These are phyloP conservation scores for Knufia fluminis DNA, from an alignment of 2,329 filamentous ascomycete genomes.

Conservation along the genomic window DNA sequence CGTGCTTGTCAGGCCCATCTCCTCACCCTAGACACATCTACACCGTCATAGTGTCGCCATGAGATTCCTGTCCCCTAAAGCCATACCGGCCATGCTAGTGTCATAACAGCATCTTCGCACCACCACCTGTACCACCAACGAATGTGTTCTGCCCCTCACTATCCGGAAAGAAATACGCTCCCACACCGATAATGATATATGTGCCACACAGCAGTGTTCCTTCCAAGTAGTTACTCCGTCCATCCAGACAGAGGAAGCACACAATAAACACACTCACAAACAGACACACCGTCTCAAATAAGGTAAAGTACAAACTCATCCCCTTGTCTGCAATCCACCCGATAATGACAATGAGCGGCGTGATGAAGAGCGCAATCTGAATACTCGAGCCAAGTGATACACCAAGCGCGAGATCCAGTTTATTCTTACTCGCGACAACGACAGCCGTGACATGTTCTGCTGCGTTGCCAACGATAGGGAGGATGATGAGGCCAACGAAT, in stretches of 20 bases:
- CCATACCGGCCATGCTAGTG: not conserved
- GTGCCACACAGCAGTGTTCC: constrained; percentile 50
- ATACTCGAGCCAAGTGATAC: constrained; percentile 58
- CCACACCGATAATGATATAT: constrained; percentile 54
- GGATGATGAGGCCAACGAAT: constrained; percentile 54
- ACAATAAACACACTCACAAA: constrained; percentile 47
- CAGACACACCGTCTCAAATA: constrained; percentile 66
- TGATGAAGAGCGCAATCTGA: constrained; percentile 55
- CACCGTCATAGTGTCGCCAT: too few relatives aligned
- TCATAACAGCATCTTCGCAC: not conserved
- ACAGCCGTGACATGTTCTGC: constrained; percentile 58
- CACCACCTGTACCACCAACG: constrained; percentile 4
- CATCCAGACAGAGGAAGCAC: constrained; percentile 55
- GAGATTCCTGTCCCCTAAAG: not conserved
- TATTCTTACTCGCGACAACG: constrained; percentile 54
- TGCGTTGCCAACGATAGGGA: constrained; percentile 58
- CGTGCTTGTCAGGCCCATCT: too few relatives aligned
- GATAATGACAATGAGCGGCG: constrained; percentile 53
- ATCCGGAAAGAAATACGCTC: constrained; percentile 22
- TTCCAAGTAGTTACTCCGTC: constrained; percentile 52
- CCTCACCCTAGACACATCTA: too few relatives aligned
- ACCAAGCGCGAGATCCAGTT: constrained; percentile 58
- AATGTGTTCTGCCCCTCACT: constrained; percentile 18
- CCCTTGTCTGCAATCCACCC: constrained; percentile 53
- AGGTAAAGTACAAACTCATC: constrained; percentile 74